phyloP scores from a whole-genome alignment of 495 filamentous ascomycete species.

The Aspergillus mulundensis region DNA sequence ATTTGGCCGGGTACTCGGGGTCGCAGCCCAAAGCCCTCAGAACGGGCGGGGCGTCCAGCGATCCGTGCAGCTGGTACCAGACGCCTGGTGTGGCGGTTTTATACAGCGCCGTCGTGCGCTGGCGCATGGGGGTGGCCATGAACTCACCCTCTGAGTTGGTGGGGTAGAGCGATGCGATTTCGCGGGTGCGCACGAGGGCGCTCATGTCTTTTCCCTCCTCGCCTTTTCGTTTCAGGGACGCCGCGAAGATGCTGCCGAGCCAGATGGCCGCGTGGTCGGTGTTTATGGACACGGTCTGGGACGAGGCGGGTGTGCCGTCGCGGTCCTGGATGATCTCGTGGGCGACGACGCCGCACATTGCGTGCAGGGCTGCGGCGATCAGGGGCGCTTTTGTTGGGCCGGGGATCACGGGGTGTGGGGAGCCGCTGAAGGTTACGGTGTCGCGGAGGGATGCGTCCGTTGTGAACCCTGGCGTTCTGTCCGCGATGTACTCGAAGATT shows the following conservation, averaged over 20 bases:
- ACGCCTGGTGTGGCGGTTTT: constrained; percentile 23
- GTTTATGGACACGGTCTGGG: constrained; percentile 18
- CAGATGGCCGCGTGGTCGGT: constrained; percentile 32
- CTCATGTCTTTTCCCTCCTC: constrained; percentile 8
- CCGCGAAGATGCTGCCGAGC: constrained; percentile 23
- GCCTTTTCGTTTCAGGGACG: constrained; percentile 11
- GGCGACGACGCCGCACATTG: constrained; percentile 25
- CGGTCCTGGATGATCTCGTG: constrained; percentile 27
- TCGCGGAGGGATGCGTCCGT: constrained; percentile 21
- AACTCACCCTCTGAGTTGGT: constrained; percentile 25
- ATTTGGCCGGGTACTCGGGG: constrained; percentile 13
- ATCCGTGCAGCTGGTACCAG: constrained; percentile 35
- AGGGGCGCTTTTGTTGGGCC: constrained; percentile 27
- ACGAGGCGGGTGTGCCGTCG: constrained; percentile 13
- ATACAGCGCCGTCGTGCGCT: constrained; percentile 28
- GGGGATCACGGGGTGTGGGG: constrained; percentile 22
- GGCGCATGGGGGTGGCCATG: constrained; percentile 11
- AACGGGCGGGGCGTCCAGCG: constrained; percentile 20
- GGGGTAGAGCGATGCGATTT: constrained; percentile 14
- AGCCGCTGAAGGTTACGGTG: constrained; percentile 27
- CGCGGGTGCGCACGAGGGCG: constrained; percentile 7
- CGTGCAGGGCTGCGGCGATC: constrained; percentile 27
- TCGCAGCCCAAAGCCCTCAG: constrained; percentile 27
- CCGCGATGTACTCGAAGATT: constrained; percentile 23
- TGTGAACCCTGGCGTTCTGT: constrained; percentile 23